Base-by-base conservation (phyloP, 2,329 filamentous ascomycete species). In the Venturia asperata region DNA sequence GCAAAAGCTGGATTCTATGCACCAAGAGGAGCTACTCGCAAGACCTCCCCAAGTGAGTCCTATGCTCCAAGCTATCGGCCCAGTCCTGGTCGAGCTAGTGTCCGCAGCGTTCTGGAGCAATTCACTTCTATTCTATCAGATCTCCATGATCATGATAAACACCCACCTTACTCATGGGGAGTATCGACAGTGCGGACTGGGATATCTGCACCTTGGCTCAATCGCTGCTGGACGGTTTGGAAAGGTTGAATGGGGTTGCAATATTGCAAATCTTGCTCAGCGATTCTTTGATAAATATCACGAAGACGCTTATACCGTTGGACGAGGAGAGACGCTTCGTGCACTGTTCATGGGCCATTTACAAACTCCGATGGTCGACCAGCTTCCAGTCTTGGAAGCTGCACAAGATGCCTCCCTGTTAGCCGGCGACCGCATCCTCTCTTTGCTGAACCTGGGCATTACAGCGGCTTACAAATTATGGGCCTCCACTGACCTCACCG, bases 31-130 rank as follows among this genome's bases (percentile, higher is more conserved):
- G 34, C 49, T 77, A 13, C 66, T 77, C 1, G 67, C 71, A 34
- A 69, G 67, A n/a, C 70, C 74, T 17, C 73, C 76, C 21, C 73
- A 76, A 0, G 78, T 77, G 15, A 83, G 88, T 67, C 76, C 82
- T 3, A 78, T 81, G 34, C 74, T 90, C 62, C 79, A 83, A 41
- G 87, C 85, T 0, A 78, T 90, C 1, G 89, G 87, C 3, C 86
- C 88, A 7, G 85, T 92, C 3, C 78, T 92, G 19, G 82, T 86
- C 0, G 88, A 92, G 75, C 83, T 89, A 15, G 80, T 87, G 10
- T 85, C 83, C 68, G 85, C 87, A 17, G 87, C 87, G 3, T 91
- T 87, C 79, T 92, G 90, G 90, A 86, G 82, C 49, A 85, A 92
- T 69, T 80, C 80, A 24, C 75, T 91, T 11, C 80, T 86, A n/a